Base-by-base conservation (phyloP, 805 yeast genomes). In the Pichia deserticola region DNA sequence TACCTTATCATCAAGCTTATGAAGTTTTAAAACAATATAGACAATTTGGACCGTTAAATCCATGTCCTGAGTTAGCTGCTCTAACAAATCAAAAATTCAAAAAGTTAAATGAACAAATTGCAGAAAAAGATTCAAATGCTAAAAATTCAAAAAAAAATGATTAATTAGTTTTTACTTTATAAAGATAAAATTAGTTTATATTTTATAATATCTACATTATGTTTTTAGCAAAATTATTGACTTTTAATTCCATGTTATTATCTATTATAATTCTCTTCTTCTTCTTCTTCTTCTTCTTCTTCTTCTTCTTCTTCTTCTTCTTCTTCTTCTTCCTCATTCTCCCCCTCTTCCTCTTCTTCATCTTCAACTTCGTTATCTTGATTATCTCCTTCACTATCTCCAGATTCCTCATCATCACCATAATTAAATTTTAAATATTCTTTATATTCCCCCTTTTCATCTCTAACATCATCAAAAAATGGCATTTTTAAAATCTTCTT, bases 11-110 rank as follows among this genome's bases (percentile, higher is more conserved):
- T 5, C 69, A 71, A 42, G 60, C 73, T 42, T 65, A 61, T 44
- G 71, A 64, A 13, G 66, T 65, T 47, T 76, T 84, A 59, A 84
- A 79, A 64, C 75, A 78, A 53, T 84, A 78, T 66, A 81, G 92
- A 72, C 75, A 76, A 55, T 81, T 63, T 56, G 93, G 95, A 39
- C 78, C 86, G 41, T 67, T 76, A 55, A 73, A 74, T 47, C 67
- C 78, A 10, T 69, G 73, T 51, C 78, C 69, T 6, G 64, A 57
- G 32, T 59, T 81, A 45, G 53, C 60, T 33, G 65, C 65, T 32
- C 60, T 77, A 40, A 74, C 70, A 29, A 62, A 62, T 28, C 57
- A 62, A 36, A 72, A 81, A 61, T 67, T 75, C 54, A 60, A 54
- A 20, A 49, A 55, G 20, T 71, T 68, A 27, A 65, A 66, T 38